These are phyloP conservation scores for Kuraishia capsulata DNA, from an alignment of 805 yeast genomes.

Conservation along the genomic window DNA sequence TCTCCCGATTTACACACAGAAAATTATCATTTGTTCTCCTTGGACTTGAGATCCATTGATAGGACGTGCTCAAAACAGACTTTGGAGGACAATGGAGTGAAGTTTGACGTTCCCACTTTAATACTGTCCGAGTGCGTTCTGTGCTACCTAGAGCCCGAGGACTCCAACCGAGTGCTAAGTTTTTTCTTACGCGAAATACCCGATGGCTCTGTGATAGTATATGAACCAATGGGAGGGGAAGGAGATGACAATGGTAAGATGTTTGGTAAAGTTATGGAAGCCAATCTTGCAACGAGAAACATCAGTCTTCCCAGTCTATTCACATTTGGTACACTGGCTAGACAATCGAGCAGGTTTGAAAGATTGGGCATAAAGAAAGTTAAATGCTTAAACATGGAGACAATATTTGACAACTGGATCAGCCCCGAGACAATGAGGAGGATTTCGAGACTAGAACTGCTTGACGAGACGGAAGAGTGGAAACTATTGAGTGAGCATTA, in stretches of 20 bases:
- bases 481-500: constrained; percentile 54
- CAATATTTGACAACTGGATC: constrained; percentile 34
- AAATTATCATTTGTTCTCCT: constrained; percentile 43
- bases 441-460: constrained; percentile 46
- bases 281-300: constrained; percentile 52
- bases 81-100: constrained; percentile 15
- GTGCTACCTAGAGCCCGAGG: constrained; percentile 53
- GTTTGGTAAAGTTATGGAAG: constrained; percentile 63
- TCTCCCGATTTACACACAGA: constrained; percentile 24
- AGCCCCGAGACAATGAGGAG: constrained; percentile 27
- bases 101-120: constrained; percentile 41
- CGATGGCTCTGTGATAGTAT: constrained; percentile 31
- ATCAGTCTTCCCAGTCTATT: constrained; percentile 50
- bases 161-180: constrained; percentile 32
- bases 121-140: constrained; percentile 69
- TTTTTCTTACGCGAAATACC: constrained; percentile 27
- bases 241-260: constrained; percentile 28
- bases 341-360: constrained; percentile 28
- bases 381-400: constrained; percentile 36
- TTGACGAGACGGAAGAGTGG: constrained; percentile 73
- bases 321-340: constrained; percentile 35
- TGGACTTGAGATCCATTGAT: constrained; percentile 38
- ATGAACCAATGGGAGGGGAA: constrained; percentile 60
- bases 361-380: constrained; percentile 16
- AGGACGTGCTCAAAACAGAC: background rate